Percentiles rank a stretch among this genome's conserved stretches.
phyloP scores from a whole-genome alignment of 768 basidiomycete genomes.

The Amanita rimosa region DNA sequence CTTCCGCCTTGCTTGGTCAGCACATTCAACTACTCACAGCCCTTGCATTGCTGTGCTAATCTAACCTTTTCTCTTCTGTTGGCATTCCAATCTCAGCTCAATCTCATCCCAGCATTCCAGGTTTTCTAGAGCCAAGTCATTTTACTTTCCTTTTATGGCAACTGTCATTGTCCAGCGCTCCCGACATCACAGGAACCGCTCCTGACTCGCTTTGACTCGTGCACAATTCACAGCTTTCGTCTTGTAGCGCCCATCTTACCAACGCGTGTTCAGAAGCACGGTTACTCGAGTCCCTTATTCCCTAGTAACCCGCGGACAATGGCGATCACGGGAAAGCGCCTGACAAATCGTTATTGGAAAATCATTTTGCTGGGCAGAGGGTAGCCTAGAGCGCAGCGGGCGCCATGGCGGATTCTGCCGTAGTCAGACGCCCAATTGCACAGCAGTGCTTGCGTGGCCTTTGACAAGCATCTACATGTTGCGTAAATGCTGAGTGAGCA shows the following conservation, averaged over 20 bases:
- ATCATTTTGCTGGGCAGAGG: no score
- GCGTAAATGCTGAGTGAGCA: not conserved
- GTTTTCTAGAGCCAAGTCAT: conserved; percentile 2
- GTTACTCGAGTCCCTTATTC: not conserved
- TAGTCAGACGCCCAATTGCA: not conserved
- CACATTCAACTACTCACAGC: not conserved
- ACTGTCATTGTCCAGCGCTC: not conserved
- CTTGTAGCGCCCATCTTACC: not conserved
- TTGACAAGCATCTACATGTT: not conserved
- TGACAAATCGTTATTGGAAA: no score
- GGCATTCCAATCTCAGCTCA: not conserved
- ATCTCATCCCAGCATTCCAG: no score
- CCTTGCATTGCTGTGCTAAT: not conserved
- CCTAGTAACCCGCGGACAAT: no score
- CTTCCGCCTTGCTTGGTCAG: conserved; percentile 1
- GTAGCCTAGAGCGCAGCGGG: not conserved
- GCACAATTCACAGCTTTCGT: not conserved
- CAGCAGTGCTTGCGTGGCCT: not conserved
- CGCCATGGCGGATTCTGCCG: not conserved
- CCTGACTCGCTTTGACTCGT: not conserved
- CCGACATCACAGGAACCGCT: conserved; percentile 2
- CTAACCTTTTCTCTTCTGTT: not conserved
- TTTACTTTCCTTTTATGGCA: not conserved
- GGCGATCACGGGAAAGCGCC: no score
- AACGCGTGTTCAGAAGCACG: not conserved